phyloP scores from a whole-genome alignment of 257 asterid species.

The Plantago ovata region DNA sequence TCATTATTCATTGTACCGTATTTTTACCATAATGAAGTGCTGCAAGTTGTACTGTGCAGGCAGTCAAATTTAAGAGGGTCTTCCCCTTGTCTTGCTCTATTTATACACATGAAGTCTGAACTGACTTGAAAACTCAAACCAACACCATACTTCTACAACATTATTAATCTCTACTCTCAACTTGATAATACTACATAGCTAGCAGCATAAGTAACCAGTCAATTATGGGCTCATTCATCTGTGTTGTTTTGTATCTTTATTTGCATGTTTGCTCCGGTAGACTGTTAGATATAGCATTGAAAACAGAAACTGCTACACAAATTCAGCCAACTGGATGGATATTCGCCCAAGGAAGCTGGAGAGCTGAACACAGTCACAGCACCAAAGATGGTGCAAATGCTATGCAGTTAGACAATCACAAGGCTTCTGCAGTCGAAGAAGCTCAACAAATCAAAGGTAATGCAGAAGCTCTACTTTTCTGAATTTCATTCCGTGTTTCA shows the following conservation, averaged over 20 bases:
- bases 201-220: constrained; percentile 1
- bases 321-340: constrained; percentile 9
- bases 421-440: constrained; percentile 14
- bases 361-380: no score
- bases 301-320: constrained; percentile 15
- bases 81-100: not conserved
- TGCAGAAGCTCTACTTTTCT: not conserved
- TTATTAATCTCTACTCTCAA: not conserved
- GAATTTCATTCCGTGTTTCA: no score
- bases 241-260: constrained; percentile 30
- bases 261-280: constrained; percentile 60
- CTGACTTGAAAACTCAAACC: not conserved
- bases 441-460: constrained; percentile 25
- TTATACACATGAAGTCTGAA: not conserved
- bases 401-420: constrained; percentile 19
- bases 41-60: no score
- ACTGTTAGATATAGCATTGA: constrained; percentile 22
- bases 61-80: no score
- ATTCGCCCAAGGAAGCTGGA: not conserved
- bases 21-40: no score
- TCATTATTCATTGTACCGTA: no score
- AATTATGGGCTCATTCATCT: constrained; percentile 32
- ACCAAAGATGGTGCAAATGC: not conserved
- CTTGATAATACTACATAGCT: constrained; percentile 8
- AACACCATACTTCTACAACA: constrained; percentile 15